These are phyloP conservation scores for Neurospora pannonica DNA, from an alignment of 495 filamentous ascomycete genomes.

Conservation along the genomic window DNA sequence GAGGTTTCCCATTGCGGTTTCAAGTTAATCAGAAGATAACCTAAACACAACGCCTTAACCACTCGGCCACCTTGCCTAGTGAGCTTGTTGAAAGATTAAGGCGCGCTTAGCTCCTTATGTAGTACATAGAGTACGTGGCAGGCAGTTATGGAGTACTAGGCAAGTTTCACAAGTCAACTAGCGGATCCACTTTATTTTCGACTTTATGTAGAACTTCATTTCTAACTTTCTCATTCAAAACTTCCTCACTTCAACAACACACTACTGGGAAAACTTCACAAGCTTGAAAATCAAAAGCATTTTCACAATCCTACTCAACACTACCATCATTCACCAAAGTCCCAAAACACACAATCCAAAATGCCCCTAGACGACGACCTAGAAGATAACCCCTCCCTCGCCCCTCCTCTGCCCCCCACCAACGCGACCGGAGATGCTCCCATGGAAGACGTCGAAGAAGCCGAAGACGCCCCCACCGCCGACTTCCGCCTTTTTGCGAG, in stretches of 20 bases:
- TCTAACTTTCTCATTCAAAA: neutral
- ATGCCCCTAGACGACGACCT: slow-evolving; percentile 41
- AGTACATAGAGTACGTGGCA: neutral
- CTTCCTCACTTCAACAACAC: neutral
- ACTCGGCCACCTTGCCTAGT: slow-evolving; percentile 35
- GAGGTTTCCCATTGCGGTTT: slow-evolving; percentile 14
- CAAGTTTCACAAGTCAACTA: neutral
- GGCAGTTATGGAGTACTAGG: neutral
- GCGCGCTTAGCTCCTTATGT: neutral
- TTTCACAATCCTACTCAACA: neutral
- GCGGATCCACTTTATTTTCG: neutral
- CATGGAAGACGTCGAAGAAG: slow-evolving; percentile 46
- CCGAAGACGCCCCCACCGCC: slow-evolving; percentile 55
- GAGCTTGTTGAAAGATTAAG: neutral
- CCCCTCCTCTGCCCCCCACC: neutral
- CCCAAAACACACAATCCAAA: neutral
- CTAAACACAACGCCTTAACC: slow-evolving; percentile 47
- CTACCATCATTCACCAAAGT: neutral
- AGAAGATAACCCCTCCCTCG: slow-evolving; percentile 14
- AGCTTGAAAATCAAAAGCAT: neutral
- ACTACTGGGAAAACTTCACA: neutral
- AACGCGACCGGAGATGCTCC: neutral
- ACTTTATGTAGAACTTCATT: slow-evolving; percentile 1
- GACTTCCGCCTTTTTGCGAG: slow-evolving; percentile 73
- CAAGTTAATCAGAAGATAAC: slow-evolving; percentile 11